Conservation (phyloP, 495 filamentous ascomycete genomes). For the Bacidia gigantensis region DNA sequence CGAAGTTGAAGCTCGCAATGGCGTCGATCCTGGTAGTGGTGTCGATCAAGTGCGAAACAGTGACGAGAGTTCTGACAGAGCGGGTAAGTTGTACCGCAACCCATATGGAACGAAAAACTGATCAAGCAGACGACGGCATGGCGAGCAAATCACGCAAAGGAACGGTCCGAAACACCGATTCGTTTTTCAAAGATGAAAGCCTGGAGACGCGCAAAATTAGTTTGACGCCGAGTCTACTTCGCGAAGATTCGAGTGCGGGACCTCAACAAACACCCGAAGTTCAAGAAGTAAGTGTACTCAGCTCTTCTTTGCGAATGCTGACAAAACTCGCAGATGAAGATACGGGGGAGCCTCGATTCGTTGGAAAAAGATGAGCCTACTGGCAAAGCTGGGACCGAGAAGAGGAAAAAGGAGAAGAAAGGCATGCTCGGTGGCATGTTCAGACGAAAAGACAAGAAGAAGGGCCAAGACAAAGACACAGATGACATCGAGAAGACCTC, state of each 20-base stretch:
- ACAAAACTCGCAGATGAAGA: constrained; percentile 12
- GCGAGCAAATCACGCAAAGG: constrained; percentile 66
- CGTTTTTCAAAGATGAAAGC: constrained; percentile 93
- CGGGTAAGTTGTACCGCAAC: constrained; percentile 21
- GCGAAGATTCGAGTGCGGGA: constrained; percentile 61
- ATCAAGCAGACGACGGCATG: constrained; percentile 33
- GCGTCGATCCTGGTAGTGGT: constrained; percentile 22
- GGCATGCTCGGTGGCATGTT: constrained; percentile 91
- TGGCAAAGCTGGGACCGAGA: constrained; percentile 57
- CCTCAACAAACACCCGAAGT: neutral
- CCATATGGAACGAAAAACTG: constrained; percentile 1
- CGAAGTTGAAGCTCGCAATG: constrained; percentile 6
- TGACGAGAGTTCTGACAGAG: constrained; percentile 50
- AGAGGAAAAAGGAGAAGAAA: constrained; percentile 86
- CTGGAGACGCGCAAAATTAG: constrained; percentile 96
- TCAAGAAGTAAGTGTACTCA: constrained; percentile 28
- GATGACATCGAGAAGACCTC: constrained; percentile 50
- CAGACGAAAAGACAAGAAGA: constrained; percentile 88
- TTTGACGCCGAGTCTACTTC: constrained; percentile 83
- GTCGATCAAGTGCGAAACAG: constrained; percentile 38
- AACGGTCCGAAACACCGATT: constrained; percentile 76
- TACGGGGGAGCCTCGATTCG: constrained; percentile 32
- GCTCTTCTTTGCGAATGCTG: constrained; percentile 1
- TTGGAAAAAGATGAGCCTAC: constrained; percentile 39
- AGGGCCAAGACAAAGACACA: constrained; percentile 51